Base-by-base conservation (phyloP, 2,329 filamentous ascomycete species). In the Colletotrichum navitas region DNA sequence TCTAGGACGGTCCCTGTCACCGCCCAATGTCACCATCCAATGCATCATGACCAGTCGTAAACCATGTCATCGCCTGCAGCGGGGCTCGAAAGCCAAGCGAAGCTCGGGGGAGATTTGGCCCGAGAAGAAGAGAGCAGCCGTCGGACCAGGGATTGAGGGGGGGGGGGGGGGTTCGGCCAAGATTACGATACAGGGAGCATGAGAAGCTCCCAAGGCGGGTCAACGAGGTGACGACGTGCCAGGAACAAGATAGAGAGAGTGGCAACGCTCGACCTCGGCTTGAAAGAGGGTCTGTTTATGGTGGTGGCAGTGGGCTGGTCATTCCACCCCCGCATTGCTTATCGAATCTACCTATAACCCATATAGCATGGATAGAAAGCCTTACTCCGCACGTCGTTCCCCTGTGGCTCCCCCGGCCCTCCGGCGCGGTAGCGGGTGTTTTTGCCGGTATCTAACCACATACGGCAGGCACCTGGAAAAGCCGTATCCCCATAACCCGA, bases 301-400 rank as follows among this genome's bases (percentile, higher is more conserved):
- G 45, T 12, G 45, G 8, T 43, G 39, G 59, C 14, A 24, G 14
- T n/a, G 39, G 24, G 32, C 32, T 29, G 60, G 8, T 12, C 61
- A 65, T 64, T 65, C 65, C 69, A 65, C 65, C 65, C 69, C 69
- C 65, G 69, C 65, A 72, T 69, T 63, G 69, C 54, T 69, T 72
- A 59, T 72, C 16, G 29, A 69, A 64, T 63, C 29, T 72, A 54
- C 59, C 65, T 59, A 64, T 32, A 24, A 29, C 29, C 11, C 36
- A 34, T 14, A 39, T 39, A n/a, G 43, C 43, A 11, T 10, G n/a
- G 21, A 34, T 21, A n/a, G 41, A 29, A 4, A 1, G 14, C 14
- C 65, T 24, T 39, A 41, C 24, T 51, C 52, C 52, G 12, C 52
- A 55, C 32, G 32, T 36, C n/a, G 16, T n/a, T 34, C 65, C 62